Percentiles rank a stretch among this genome's conserved stretches.
Conservation (phyloP, 2,329 filamentous ascomycete species). For the Sclerotinia nivalis region DNA sequence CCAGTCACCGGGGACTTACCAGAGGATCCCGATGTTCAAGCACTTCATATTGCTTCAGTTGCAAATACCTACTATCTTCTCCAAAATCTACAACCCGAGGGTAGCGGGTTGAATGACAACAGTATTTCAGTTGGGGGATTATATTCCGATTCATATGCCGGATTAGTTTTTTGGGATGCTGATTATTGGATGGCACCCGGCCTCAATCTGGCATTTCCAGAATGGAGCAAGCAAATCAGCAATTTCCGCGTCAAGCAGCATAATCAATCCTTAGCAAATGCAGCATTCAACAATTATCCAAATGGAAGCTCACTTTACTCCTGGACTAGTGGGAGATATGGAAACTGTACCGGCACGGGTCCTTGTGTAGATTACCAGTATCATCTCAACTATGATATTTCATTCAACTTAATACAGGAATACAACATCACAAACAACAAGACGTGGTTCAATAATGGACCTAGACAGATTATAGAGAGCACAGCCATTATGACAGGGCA, state of each 20-base stretch:
- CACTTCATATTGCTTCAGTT: slow-evolving; percentile 53
- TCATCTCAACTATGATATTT: slow-evolving; percentile 70
- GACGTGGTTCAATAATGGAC: slow-evolving; percentile 43
- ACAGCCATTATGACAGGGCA: slow-evolving; percentile 63
- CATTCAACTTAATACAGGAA: slow-evolving; percentile 46
- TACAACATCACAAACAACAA: slow-evolving; percentile 41
- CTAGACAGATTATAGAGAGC: slow-evolving; percentile 65
- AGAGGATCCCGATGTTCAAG: slow-evolving; percentile 56
- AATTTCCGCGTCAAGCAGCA: slow-evolving; percentile 63
- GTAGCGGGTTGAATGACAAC: slow-evolving; percentile 58
- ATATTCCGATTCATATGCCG: slow-evolving; percentile 66
- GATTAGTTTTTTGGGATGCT: slow-evolving; percentile 49
- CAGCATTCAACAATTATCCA: slow-evolving; percentile 60
- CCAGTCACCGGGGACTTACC: slow-evolving; percentile 59
- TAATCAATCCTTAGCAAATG: slow-evolving; percentile 60
- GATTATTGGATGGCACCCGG: slow-evolving; percentile 53
- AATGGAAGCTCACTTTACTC: slow-evolving; percentile 61
- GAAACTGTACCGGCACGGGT: slow-evolving; percentile 65
- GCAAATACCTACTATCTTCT: slow-evolving; percentile 59
- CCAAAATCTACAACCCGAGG: slow-evolving; percentile 50
- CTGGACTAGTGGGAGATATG: slow-evolving; percentile 67
- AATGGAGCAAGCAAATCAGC: slow-evolving; percentile 61
- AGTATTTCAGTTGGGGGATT: slow-evolving; percentile 70
- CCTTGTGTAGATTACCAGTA: slow-evolving; percentile 73
- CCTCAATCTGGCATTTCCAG: slow-evolving; percentile 62